Base-by-base conservation (phyloP, 139 green algal genomes). In the Haematococcus sp. region DNA sequence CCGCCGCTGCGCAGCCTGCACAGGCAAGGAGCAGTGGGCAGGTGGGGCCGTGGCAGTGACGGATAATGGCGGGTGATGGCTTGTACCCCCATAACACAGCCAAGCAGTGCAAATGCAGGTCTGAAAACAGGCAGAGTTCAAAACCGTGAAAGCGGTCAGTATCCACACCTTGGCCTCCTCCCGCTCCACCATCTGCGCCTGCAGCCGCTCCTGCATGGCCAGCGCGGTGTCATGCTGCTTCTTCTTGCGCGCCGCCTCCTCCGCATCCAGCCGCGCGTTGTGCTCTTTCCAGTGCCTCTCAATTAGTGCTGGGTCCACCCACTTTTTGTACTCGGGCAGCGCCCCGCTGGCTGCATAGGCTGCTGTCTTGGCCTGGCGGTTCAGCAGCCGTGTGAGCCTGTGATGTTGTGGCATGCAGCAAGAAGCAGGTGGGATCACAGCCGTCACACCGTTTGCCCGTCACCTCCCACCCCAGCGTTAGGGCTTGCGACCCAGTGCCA, bases 251-350 rank as follows among this genome's bases (percentile, higher is more conserved):
- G 34, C 63, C 35, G 70, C 70, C 52, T 76, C 70, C 20, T 49
- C n/a, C 30, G 49, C 27, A 7, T 76, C 70, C 27, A 71, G 59
- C 11, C 9, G 40, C 40, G 67, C 72, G 63, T 84, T 74, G 3
- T 70, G 63, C 44, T 81, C 43, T 31, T 84, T 65, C 46, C 40
- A 81, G 56, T 84, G 73, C 27, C 33, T 55, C 49, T 84, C 34
- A 0, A 78, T 76, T 30, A 84, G 52, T 3, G 79, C 69, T 28
- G 74, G 77, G 33, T 77, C 73, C 55, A 84, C 73, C 79, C 74
- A 80, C n/a, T 61, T 68, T 63, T 84, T 77, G 23, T 63, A 71
- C 65, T 84, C 73, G 2, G 60, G 54, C 25, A 77, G 58, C 0
- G 60, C 59, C 4, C 51, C 69, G 30, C 66, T 72, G 23, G 25